Conservation (phyloP, 1,284 basidiomycete species). For the Melampsora larici-populina region DNA sequence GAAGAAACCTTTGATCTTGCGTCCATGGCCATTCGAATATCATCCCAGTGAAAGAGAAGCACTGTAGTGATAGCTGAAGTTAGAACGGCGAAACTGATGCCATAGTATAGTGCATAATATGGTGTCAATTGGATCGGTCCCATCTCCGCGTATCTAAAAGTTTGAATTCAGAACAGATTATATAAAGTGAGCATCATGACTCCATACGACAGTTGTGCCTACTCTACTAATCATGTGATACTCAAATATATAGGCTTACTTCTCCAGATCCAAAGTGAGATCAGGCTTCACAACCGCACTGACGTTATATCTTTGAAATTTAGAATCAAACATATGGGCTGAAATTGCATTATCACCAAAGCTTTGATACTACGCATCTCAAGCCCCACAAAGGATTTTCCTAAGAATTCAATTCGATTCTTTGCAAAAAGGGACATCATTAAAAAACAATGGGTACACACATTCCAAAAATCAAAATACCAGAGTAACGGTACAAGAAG, state of each 20-base stretch:
- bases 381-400: background rate
- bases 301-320: constrained; percentile 37
- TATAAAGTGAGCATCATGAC: background rate
- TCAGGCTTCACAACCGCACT: constrained; percentile 32
- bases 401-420: no score
- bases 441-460: constrained; percentile 7
- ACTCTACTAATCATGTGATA: background rate
- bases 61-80: constrained; percentile 36
- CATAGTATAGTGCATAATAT: constrained; percentile 39
- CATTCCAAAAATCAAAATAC: constrained; percentile 36
- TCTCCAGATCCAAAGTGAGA: constrained; percentile 31
- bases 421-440: background rate
- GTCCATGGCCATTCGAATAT: constrained; percentile 23
- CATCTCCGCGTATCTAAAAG: constrained; percentile 31
- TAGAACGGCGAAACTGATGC: constrained; percentile 32
- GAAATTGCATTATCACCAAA: constrained; percentile 41
- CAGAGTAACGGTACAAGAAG: constrained; percentile 31
- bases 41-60: constrained; percentile 27
- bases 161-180: background rate
- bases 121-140: constrained; percentile 39
- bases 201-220: background rate
- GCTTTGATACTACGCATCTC: constrained; percentile 20
- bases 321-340: constrained; percentile 21
- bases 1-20: constrained; percentile 24
- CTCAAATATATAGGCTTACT: constrained; percentile 10